Conservation (phyloP, 2,329 filamentous ascomycete species). For the Epichloe gansuensis region DNA sequence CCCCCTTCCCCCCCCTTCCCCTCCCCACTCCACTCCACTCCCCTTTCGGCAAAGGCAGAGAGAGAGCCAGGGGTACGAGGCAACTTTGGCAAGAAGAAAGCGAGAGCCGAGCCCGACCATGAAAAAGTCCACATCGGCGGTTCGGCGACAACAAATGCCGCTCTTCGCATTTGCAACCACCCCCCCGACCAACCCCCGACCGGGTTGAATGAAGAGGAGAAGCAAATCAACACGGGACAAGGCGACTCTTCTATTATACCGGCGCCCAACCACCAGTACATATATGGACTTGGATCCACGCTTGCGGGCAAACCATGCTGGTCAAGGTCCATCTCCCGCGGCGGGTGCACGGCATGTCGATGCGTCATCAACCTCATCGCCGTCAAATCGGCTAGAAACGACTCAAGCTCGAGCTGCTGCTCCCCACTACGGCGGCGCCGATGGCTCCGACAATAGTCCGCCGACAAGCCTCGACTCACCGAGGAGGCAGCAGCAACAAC, state of each 20-base stretch:
- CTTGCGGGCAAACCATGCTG: slow-evolving; percentile 14
- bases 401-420: neutral
- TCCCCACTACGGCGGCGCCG: slow-evolving; percentile 10
- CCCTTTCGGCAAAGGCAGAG: no score
- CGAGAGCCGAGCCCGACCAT: neutral
- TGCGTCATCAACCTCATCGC: slow-evolving; percentile 9
- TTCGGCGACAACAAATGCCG: slow-evolving; percentile 19
- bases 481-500: slow-evolving; percentile 6
- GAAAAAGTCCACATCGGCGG: slow-evolving; percentile 11
- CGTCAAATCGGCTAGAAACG: slow-evolving; percentile 5
- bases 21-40: neutral
- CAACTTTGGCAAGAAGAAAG: neutral
- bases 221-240: neutral
- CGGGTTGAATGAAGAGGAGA: neutral
- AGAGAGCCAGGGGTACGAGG: no score
- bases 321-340: slow-evolving; percentile 8
- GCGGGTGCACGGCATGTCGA: neutral
- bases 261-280: neutral
- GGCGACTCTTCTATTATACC: neutral
- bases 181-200: neutral
- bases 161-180: slow-evolving; percentile 2
- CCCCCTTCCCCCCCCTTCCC: neutral
- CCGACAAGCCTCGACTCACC: neutral
- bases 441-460: slow-evolving; percentile 8
- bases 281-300: slow-evolving; percentile 23